phyloP scores from a whole-genome alignment of 305 asterid genomes.

The Fraxinus latifolia region DNA sequence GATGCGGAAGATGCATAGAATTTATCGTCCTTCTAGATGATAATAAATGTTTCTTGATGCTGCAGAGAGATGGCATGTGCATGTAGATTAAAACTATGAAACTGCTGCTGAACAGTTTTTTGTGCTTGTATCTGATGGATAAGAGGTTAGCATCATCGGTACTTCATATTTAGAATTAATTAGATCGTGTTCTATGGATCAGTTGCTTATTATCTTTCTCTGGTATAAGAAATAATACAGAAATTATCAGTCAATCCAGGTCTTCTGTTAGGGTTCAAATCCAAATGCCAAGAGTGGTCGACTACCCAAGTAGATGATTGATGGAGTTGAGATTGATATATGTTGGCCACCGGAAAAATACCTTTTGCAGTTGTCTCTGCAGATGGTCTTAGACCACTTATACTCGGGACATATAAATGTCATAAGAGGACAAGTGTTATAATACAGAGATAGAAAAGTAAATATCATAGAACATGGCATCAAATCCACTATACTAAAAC shows the following conservation, averaged over 20 bases:
- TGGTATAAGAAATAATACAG: neutral
- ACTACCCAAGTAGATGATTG: neutral
- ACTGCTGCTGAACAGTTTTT: neutral
- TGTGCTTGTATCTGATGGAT: constrained; percentile 4
- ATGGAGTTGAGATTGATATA: neutral
- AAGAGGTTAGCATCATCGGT: neutral
- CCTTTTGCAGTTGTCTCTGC: neutral
- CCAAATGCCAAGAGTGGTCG: neutral
- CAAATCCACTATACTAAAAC: neutral
- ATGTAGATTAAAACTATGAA: constrained; percentile 17
- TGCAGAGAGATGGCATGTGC: neutral
- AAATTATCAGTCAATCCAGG: neutral
- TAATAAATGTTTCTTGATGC: constrained; percentile 14
- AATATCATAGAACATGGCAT: neutral
- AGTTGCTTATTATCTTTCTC: neutral
- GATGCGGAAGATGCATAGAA: constrained; percentile 45
- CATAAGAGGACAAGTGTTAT: neutral
- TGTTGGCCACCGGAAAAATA: neutral
- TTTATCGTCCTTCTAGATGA: neutral
- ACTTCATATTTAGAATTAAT: neutral
- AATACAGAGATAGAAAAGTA: neutral
- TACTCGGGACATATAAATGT: neutral
- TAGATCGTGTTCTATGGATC: neutral
- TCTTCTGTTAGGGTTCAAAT: neutral
- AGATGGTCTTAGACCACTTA: neutral